Conservation (phyloP, 208 protist species). For the Acanthamoeba royreba region DNA sequence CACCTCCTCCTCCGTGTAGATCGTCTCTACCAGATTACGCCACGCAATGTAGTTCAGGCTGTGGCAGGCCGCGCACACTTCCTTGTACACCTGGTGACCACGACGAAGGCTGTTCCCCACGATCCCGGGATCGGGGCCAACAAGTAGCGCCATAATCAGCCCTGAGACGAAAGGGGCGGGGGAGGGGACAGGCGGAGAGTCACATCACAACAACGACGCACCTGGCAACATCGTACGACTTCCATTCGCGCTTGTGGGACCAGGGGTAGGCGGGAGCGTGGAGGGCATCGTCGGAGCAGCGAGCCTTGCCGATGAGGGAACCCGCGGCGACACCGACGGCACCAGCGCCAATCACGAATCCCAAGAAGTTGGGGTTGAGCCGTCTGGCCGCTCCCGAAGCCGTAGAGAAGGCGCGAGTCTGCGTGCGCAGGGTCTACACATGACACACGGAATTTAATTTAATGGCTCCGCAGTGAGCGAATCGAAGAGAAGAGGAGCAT, state of each 20-base stretch:
- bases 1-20: conserved; percentile 94
- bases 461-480: not conserved
- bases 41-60: conserved; percentile 93
- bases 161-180: not conserved
- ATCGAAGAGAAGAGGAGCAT: not conserved
- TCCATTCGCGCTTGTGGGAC: conserved; percentile 66
- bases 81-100: conserved; percentile 96
- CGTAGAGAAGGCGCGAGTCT: not conserved
- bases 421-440: not conserved
- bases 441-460: no score
- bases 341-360: not conserved
- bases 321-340: not conserved
- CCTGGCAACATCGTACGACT: conserved; percentile 74
- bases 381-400: not conserved
- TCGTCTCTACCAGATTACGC: conserved; percentile 92
- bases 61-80: conserved; percentile 97
- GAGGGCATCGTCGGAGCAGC: conserved; percentile 64
- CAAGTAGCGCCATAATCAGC: not conserved
- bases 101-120: conserved; percentile 83
- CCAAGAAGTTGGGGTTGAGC: not conserved
- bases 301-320: not conserved
- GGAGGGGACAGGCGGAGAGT: not conserved
- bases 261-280: conserved; percentile 77
- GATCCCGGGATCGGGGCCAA: not conserved
- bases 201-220: not conserved